These are phyloP conservation scores for Puccinia hordei DNA, from an alignment of 1,284 basidiomycete species.

Conservation along the genomic window DNA sequence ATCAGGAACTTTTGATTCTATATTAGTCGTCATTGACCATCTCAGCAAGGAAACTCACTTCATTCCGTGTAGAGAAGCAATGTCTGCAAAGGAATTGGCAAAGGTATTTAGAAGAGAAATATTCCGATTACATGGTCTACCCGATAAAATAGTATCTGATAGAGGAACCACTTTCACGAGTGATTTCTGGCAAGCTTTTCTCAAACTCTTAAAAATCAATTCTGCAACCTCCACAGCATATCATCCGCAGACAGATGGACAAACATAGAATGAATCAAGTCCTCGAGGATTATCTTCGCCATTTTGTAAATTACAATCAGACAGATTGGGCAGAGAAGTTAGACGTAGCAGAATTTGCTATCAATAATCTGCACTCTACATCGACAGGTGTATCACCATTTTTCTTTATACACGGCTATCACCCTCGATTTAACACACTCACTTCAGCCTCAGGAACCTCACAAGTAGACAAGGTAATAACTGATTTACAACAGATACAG, in stretches of 20 bases:
- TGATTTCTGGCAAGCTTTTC: constrained; percentile 1
- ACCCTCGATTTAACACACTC: constrained; percentile 21
- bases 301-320: constrained; percentile 39
- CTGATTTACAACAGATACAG: neutral
- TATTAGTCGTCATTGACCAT: constrained; percentile 41
- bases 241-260: constrained; percentile 37
- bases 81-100: neutral
- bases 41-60: constrained; percentile 51
- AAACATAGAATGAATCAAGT: constrained; percentile 12
- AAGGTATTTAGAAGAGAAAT: constrained; percentile 1
- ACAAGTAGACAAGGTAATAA: neutral
- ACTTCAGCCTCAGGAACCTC: neutral
- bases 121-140: neutral
- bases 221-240: constrained; percentile 1
- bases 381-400: constrained; percentile 16
- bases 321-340: neutral
- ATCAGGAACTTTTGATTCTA: constrained; percentile 12
- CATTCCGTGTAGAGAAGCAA: constrained; percentile 31
- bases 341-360: constrained; percentile 28
- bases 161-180: neutral
- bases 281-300: constrained; percentile 51
- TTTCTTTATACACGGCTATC: constrained; percentile 34
- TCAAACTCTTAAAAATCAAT: constrained; percentile 1
- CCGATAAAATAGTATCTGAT: constrained; percentile 18
- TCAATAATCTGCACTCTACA: constrained; percentile 21